Evolutionary conservation across 139 green algal species (phyloP).

Genomic region (Coccomyxa sp.): DNA sequence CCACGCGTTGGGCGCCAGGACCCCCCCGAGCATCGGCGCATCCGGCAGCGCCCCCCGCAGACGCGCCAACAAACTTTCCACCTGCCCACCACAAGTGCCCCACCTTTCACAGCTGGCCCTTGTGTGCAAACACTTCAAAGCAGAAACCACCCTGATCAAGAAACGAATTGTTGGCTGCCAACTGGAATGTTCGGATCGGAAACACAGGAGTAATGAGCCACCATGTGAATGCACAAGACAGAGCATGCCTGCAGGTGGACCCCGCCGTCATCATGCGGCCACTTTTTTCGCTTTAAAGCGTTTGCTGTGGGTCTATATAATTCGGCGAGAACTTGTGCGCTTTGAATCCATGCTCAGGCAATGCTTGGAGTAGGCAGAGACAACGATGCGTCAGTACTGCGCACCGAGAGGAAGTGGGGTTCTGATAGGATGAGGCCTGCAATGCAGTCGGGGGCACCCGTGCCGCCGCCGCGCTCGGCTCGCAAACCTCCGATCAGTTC

Average conservation of each 20-base stretch:
- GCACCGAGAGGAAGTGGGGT: slow-evolving; percentile 10
- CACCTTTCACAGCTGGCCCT: too few species aligned
- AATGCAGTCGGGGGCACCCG: not conserved
- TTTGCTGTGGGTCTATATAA: not conserved
- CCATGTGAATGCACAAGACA: not conserved
- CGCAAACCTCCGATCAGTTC: not conserved
- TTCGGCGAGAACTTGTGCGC: not conserved
- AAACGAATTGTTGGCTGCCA: not conserved
- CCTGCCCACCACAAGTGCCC: not conserved
- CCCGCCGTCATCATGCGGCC: not conserved
- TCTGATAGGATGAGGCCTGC: slow-evolving; percentile 12
- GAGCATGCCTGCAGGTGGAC: not conserved
- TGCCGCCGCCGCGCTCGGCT: not conserved
- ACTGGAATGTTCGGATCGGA: not conserved
- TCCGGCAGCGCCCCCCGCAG: slow-evolving; percentile 2
- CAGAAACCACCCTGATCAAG: not conserved
- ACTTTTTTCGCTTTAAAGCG: not conserved
- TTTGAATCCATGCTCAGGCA: not conserved
- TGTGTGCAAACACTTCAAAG: too few species aligned
- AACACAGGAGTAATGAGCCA: not conserved
- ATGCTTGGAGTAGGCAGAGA: not conserved
- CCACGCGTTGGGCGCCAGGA: slow-evolving; percentile 12
- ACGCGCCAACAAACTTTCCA: slow-evolving; percentile 8
- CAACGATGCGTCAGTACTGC: not conserved
- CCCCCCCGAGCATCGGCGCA: slow-evolving; percentile 3